These are phyloP conservation scores for Rickenella mellea DNA, from an alignment of 768 basidiomycete species.

Conservation along the genomic window DNA sequence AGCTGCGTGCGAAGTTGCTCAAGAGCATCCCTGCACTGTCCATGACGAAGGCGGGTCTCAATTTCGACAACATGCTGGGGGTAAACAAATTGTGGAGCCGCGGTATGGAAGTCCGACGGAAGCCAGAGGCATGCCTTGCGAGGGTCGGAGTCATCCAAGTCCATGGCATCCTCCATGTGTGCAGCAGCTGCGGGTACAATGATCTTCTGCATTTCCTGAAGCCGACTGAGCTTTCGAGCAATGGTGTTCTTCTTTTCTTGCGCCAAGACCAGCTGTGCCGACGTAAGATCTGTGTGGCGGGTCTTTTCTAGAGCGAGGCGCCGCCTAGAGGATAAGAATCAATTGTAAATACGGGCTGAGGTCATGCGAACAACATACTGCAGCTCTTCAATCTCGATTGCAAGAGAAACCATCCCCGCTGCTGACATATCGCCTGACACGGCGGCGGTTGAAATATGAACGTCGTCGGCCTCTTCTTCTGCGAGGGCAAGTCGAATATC, in stretches of 20 bases:
- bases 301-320: too few species aligned
- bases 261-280: too few species aligned
- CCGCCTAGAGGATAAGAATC: too few species aligned
- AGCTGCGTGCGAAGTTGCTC: conserved; percentile 12
- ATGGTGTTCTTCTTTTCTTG: too few species aligned
- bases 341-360: too few species aligned
- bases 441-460: neutral
- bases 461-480: conserved; percentile 12
- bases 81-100: neutral
- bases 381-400: conserved; percentile 23
- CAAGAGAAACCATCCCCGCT: conserved; percentile 18
- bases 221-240: too few species aligned
- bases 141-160: conserved; percentile 19
- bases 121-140: conserved; percentile 18
- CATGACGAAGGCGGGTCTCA: conserved; percentile 13
- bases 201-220: conserved; percentile 15
- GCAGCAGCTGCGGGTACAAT: conserved; percentile 14
- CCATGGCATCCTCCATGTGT: conserved; percentile 27
- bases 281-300: too few species aligned
- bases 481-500: conserved; percentile 14
- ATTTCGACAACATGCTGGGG: too few species aligned
- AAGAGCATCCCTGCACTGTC: conserved; percentile 11
- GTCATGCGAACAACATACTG: too few species aligned
- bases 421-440: conserved; percentile 9
- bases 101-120: conserved; percentile 22